These are phyloP conservation scores for Botryotinia convoluta DNA, from an alignment of 2,329 filamentous ascomycete species.

Conservation along the genomic window DNA sequence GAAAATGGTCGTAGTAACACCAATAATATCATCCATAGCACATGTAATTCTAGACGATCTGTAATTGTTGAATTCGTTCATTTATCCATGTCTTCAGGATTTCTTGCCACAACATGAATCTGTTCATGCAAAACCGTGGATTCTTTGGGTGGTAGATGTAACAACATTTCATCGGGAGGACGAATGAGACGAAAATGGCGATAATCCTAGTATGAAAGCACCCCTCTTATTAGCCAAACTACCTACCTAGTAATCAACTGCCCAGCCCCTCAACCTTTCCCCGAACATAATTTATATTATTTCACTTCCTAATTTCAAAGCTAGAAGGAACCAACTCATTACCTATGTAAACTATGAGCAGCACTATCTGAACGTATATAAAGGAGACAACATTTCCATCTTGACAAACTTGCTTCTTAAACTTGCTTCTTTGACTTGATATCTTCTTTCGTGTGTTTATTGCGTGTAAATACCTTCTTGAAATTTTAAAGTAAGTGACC, in stretches of 20 bases:
- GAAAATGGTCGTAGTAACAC: neutral
- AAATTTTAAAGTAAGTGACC: slow-evolving; percentile 1
- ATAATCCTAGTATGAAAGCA: neutral
- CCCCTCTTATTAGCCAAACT: neutral
- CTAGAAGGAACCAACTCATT: neutral
- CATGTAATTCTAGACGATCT: neutral
- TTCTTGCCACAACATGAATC: slow-evolving; percentile 15
- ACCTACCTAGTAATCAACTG: neutral
- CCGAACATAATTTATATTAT: neutral
- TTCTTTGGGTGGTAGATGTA: slow-evolving; percentile 10
- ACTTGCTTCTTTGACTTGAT: neutral
- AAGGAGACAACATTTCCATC: neutral
- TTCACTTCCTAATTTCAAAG: neutral
- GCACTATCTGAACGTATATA: neutral
- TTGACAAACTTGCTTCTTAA: neutral
- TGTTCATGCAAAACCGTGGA: slow-evolving; percentile 9
- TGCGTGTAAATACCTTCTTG: slow-evolving; percentile 1
- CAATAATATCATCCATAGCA: neutral
- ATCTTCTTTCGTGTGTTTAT: neutral
- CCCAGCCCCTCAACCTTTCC: slow-evolving; percentile 14
- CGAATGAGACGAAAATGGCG: slow-evolving; percentile 2
- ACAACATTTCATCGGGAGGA: neutral
- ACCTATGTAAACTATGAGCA: neutral
- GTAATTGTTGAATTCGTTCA: neutral
- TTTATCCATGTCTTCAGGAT: neutral